Evolutionary conservation across 306 rosid species (phyloP), one percentile per base, ranked within the genome.

Genomic region (Carpinus viminea): DNA sequence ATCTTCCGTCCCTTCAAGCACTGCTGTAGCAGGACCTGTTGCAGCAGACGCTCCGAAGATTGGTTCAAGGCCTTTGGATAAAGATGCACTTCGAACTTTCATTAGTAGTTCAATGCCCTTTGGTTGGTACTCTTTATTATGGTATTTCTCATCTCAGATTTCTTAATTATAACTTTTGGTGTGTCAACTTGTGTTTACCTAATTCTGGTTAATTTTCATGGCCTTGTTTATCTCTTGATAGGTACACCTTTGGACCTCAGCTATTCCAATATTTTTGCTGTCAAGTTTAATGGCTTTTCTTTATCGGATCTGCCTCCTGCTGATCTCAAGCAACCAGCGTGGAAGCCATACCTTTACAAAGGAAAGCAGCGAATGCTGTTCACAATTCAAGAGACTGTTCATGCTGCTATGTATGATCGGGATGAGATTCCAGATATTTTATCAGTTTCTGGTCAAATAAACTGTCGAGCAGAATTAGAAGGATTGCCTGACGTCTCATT

Each of bases 191-290:
- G 77, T 75, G 36, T 79, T 75, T 68, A 48, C 56, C 74, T 57
- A 31, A 80, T 83, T 72, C 82, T 62, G 56, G 75, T 74, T 77
- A 55, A 73, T 68, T 75, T 79, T 74, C 10, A 26, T 59, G 34
- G 79, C 26, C 62, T 68, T 74, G 68, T 72, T 68, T 82, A 68
- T 75, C 50, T 66, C 75, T 41, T 76, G 26, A 76, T 85, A 91
- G 99, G 99, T 57, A 95, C 97, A 20, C 96, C 98, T 54, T 83
- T 95, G 94, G 99, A 95, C 86, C 93, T 95, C 77, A 95, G 86
- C 80, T 86, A 91, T 79, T 76, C 94, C 76, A 91, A 89, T 86
- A 86, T 95, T 80, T 77, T 89, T 70, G 80, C 91, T 47, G 88
- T 93, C 78, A 93, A 84, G 89, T 76, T 78, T 70, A 93, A 87